Base-by-base conservation (phyloP, 768 basidiomycete species). In the Rhizopogon rudus region DNA sequence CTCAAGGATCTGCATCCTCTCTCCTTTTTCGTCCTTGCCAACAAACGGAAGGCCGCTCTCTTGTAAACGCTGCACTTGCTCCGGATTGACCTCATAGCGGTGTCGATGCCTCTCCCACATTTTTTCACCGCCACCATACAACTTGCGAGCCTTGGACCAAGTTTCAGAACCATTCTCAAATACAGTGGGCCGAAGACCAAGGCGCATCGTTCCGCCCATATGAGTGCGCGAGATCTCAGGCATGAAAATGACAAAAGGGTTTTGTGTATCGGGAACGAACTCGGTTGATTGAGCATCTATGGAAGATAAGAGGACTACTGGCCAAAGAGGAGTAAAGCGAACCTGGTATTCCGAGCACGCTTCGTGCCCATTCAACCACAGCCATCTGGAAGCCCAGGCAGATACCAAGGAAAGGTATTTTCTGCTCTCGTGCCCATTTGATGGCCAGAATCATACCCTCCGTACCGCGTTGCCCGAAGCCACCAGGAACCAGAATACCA, bases 161-260 rank as follows among this genome's bases (percentile, higher is more conserved):
- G 68, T 64, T 64, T 87, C 87, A 1, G 84, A 86, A 12, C 75
- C 79, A 8, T 77, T 69, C 54, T 87, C 82, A 69, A 98, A 98
- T 45, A 98, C 81, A 2, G 96, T 99, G 3, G 96, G 93, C n/a
- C 96, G 85, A 41, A 98, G 78, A 22, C 97, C 97, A n/a, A 98
- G 82, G 12, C 97, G 87, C 97, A 99, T 99, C n/a, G 96, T 99
- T 20, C 97, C 97, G 51, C 97, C 97, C 84, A 98, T 93, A 60
- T 98, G 94, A 12, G 95, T 98, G 67, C 88, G 89, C 10, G 93
- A 97, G 62, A 99, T 91, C 69, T 99, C 97, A 16, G 97, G 97
- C 97, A 99, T 99, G 81, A 95, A 98, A 62, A 98, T 80, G 71
- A 98, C 78, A 54, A 94, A 78, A 0, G 88, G 90, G 60, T 87